Conservation (phyloP, 176 grass and related monocot genomes). For the barley (Hordeum vulgare) region DNA sequence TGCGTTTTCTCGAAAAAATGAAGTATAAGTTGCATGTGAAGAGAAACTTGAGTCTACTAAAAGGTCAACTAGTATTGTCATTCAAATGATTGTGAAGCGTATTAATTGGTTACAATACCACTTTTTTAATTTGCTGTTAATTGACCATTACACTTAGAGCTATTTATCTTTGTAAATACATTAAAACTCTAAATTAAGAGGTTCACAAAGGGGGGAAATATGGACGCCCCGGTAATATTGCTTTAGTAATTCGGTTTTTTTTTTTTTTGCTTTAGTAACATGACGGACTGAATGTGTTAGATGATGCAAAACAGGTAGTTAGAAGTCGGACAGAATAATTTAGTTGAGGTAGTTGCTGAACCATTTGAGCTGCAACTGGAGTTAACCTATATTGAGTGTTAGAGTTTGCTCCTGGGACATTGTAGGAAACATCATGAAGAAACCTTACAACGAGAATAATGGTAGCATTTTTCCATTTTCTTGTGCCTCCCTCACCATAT, state of each 20-base stretch:
- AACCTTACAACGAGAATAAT: not conserved
- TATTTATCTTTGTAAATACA: not conserved
- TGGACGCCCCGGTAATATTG: not conserved
- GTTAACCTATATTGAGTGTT: not conserved
- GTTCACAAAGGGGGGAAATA: no score
- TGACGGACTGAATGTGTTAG: not conserved
- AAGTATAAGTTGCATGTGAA: not conserved
- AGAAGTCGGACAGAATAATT: not conserved
- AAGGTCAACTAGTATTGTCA: not conserved
- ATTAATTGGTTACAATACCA: not conserved
- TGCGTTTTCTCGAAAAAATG: no score
- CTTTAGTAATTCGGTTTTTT: no score
- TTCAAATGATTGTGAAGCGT: not conserved
- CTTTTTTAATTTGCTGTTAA: not conserved
- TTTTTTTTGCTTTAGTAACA: not conserved
- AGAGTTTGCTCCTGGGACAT: not conserved
- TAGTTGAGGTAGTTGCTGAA: conserved; percentile 3
- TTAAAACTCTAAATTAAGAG: not conserved
- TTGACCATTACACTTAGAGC: not conserved
- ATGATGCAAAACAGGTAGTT: not conserved
- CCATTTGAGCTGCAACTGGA: not conserved
- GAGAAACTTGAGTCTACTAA: not conserved
- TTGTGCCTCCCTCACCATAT: not conserved
- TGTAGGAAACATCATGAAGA: not conserved
- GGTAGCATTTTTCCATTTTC: not conserved